Evolutionary conservation across 441 rosid species (phyloP).

Genomic region (Cnidoscolus chayamansa): DNA sequence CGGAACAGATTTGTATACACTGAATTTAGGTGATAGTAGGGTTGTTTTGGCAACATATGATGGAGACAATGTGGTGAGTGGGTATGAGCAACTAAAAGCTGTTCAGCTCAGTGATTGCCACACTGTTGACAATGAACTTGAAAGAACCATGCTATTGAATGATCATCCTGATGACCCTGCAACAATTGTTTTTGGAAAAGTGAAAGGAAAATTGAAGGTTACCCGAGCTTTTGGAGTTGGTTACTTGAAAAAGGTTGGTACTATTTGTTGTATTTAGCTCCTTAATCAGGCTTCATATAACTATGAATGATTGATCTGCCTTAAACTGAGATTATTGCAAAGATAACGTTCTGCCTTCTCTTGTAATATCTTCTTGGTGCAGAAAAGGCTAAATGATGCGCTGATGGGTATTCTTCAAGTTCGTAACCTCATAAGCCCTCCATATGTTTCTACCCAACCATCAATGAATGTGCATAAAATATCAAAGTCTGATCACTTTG

Average conservation of each 20-base stretch:
- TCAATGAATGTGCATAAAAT: conserved; percentile 66
- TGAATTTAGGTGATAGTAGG: conserved; percentile 91
- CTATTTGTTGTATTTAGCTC: not conserved
- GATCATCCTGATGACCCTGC: conserved; percentile 87
- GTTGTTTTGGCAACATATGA: conserved; percentile 75
- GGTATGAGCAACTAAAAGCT: conserved; percentile 49
- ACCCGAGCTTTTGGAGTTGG: conserved; percentile 95
- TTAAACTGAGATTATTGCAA: not conserved
- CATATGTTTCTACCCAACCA: conserved; percentile 75
- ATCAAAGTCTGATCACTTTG: conserved; percentile 69
- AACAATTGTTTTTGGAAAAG: conserved; percentile 59
- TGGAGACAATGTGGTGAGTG: conserved; percentile 26
- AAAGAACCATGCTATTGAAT: conserved; percentile 48
- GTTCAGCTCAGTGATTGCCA: conserved; percentile 82
- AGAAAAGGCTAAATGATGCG: conserved; percentile 80
- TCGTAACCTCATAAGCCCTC: conserved; percentile 78
- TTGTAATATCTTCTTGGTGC: conserved; percentile 24
- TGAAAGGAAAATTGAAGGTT: conserved; percentile 88
- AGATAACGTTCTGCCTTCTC: not conserved
- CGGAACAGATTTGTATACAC: conserved; percentile 63
- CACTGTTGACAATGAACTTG: conserved; percentile 74
- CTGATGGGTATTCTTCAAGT: conserved; percentile 89
- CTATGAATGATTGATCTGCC: not conserved
- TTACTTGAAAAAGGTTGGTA: conserved; percentile 77
- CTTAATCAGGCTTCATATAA: not conserved